Conservation (phyloP, 176 grass and related monocot genomes). For the Elymus sibiricus region DNA sequence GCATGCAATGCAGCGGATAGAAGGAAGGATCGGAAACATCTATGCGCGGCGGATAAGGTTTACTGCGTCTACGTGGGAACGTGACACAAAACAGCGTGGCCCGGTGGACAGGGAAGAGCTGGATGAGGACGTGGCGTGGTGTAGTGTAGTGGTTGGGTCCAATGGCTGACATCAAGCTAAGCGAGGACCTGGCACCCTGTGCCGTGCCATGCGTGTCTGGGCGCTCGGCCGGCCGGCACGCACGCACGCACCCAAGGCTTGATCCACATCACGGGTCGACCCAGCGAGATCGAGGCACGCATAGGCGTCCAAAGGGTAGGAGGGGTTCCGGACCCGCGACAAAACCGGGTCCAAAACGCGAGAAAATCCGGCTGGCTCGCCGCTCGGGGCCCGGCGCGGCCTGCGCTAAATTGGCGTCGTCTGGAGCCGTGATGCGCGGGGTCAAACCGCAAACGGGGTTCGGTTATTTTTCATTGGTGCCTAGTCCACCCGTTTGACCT, state of each 20-base stretch:
- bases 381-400: neutral
- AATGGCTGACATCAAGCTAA: neutral
- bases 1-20: too few relatives aligned
- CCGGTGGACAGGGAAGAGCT: neutral
- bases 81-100: neutral
- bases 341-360: slow-evolving; percentile 4
- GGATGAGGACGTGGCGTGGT: neutral
- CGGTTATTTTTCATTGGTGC: too few relatives aligned
- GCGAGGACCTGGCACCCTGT: slow-evolving; percentile 1
- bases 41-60: neutral
- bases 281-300: neutral
- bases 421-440: neutral
- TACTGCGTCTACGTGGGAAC: too few relatives aligned
- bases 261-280: neutral
- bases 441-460: too few relatives aligned
- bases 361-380: neutral
- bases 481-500: slow-evolving; percentile 13
- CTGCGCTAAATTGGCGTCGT: slow-evolving; percentile 30
- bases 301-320: neutral
- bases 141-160: neutral
- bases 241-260: neutral
- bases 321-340: neutral
- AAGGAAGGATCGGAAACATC: too few relatives aligned
- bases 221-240: slow-evolving; percentile 29
- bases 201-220: slow-evolving; percentile 7